Evolutionary conservation across 2,329 filamentous ascomycete genomes (phyloP).

Genomic region (Dactylellina haptotyla): DNA sequence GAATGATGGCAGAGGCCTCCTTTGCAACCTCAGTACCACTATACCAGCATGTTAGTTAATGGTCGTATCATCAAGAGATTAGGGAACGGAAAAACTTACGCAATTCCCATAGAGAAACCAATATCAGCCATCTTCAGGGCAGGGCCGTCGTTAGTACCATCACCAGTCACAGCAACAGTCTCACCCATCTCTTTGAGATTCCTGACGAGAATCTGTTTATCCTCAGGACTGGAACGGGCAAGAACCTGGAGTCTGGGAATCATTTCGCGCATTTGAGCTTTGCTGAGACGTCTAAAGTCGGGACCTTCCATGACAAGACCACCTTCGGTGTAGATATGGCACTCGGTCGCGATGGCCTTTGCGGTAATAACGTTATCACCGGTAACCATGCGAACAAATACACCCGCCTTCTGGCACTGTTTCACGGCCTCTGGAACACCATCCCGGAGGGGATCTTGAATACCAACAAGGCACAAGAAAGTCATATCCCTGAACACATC

Average conservation of each 20-base stretch:
- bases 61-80: neutral
- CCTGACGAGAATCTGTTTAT: constrained; percentile 72
- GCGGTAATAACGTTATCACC: constrained; percentile 78
- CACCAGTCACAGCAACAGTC: constrained; percentile 70
- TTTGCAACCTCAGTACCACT: constrained; percentile 73
- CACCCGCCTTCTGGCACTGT: constrained; percentile 74
- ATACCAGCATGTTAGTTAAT: constrained; percentile 14
- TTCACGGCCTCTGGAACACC: constrained; percentile 75
- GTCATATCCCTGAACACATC: constrained; percentile 77
- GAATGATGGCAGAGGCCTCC: constrained; percentile 74
- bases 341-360: constrained; percentile 77
- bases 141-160: constrained; percentile 74
- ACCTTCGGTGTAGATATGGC: constrained; percentile 70
- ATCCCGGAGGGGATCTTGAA: constrained; percentile 76
- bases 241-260: constrained; percentile 72
- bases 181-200: constrained; percentile 63
- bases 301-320: constrained; percentile 76
- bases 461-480: constrained; percentile 77
- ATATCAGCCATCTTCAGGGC: constrained; percentile 74
- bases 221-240: constrained; percentile 73
- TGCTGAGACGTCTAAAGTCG: constrained; percentile 71
- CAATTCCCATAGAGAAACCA: constrained; percentile 75
- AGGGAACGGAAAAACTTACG: constrained; percentile 56
- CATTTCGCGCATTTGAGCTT: constrained; percentile 69
- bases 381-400: constrained; percentile 78